Conservation (phyloP, 1,139 yeast genomes). For the Meyerozyma elateridarum region DNA sequence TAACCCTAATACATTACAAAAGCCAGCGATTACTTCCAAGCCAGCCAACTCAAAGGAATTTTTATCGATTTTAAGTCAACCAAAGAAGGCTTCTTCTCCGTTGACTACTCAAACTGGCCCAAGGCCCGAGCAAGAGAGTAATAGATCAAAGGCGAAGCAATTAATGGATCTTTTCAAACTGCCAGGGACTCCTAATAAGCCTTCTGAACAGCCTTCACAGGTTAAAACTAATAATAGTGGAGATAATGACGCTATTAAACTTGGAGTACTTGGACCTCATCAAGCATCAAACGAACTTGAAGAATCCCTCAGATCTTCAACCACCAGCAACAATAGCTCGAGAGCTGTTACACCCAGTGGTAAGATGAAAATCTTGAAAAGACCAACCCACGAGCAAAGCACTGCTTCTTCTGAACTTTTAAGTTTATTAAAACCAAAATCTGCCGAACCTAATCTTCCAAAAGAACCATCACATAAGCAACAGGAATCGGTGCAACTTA, state of each 20-base stretch:
- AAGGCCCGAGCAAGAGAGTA: constrained; percentile 19
- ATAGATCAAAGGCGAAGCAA: constrained; percentile 35
- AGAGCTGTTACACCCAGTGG: constrained; percentile 17
- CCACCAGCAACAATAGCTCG: constrained; percentile 9
- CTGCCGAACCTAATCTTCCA: no score
- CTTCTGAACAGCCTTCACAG: constrained; percentile 8
- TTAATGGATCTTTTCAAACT: constrained; percentile 34
- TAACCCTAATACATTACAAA: constrained; percentile 39
- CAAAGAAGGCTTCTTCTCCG: constrained; percentile 14
- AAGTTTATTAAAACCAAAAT: constrained; percentile 12
- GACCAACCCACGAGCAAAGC: constrained; percentile 13
- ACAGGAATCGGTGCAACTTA: neutral
- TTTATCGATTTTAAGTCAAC: constrained; percentile 43
- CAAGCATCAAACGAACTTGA: constrained; percentile 28
- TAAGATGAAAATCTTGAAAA: constrained; percentile 29
- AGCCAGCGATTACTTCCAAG: constrained; percentile 33
- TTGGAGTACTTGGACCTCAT: constrained; percentile 9
- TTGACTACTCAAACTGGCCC: constrained; percentile 10
- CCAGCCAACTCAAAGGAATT: constrained; percentile 48
- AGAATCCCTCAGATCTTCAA: constrained; percentile 16
- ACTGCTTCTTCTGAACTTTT: constrained; percentile 15
- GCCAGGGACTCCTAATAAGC: constrained; percentile 9
- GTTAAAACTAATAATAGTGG: constrained; percentile 8
- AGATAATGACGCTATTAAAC: constrained; percentile 7
- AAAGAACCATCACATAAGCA: neutral